phyloP scores from a whole-genome alignment of 768 basidiomycete species.

The Tremella yokohamensis region DNA sequence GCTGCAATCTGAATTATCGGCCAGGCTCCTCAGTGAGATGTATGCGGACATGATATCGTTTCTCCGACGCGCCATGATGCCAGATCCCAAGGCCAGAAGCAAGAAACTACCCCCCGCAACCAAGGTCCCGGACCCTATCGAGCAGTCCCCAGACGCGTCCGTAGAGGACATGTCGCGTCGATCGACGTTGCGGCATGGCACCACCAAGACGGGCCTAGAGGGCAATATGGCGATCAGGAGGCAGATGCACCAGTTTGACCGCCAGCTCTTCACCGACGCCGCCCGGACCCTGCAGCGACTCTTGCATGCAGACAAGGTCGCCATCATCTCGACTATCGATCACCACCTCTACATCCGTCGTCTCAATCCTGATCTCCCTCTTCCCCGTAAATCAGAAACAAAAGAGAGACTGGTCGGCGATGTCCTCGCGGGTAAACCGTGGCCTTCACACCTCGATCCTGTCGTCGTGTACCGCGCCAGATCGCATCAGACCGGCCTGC shows the following conservation, averaged over 20 bases:
- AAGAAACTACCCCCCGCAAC: not conserved
- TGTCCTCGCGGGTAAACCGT: constrained; percentile 35
- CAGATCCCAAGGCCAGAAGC: constrained; percentile 5
- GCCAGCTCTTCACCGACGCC: constrained; percentile 28
- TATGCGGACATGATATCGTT: constrained; percentile 36
- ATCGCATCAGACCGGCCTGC: not conserved
- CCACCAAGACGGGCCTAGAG: constrained; percentile 27
- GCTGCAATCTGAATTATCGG: constrained; percentile 36
- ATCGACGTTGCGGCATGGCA: not conserved
- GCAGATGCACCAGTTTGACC: constrained; percentile 17
- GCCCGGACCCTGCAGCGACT: constrained; percentile 32
- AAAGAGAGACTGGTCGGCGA: constrained; percentile 17
- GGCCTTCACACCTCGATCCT: constrained; percentile 33
- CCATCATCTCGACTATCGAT: constrained; percentile 35
- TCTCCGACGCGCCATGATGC: constrained; percentile 32
- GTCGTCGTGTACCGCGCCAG: constrained; percentile 28
- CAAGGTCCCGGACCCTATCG: not conserved
- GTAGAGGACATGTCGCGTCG: not conserved
- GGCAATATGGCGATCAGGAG: constrained; percentile 26
- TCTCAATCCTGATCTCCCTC: not conserved
- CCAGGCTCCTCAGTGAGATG: constrained; percentile 28
- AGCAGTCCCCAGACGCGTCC: not conserved
- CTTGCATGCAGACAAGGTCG: constrained; percentile 36
- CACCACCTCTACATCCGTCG: constrained; percentile 38
- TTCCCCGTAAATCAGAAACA: constrained; percentile 8